Evolutionary conservation across 1,284 basidiomycete genomes (phyloP).

Genomic region (Grifola frondosa): DNA sequence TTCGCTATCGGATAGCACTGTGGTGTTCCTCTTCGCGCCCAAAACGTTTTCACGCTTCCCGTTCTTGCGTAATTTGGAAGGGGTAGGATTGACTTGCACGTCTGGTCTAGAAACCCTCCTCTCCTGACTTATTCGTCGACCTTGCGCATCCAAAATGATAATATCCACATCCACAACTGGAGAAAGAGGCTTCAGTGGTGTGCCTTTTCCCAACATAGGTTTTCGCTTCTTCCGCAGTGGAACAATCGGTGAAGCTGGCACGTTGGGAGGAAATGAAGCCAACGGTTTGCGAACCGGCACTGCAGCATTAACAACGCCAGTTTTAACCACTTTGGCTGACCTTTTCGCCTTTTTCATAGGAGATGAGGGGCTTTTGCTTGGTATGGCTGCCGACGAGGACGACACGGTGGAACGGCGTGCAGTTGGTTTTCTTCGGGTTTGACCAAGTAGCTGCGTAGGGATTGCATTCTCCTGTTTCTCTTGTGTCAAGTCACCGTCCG

Average conservation of each 20-base stretch:
- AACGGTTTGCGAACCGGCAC: slow-evolving; percentile 42
- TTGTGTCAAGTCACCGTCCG: slow-evolving; percentile 1
- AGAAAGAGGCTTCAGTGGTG: slow-evolving; percentile 35
- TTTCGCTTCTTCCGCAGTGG: slow-evolving; percentile 28
- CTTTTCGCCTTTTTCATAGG: slow-evolving; percentile 15
- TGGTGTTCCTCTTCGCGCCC: neutral
- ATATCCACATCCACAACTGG: slow-evolving; percentile 66
- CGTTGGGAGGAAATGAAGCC: slow-evolving; percentile 40
- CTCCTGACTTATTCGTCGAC: slow-evolving; percentile 57
- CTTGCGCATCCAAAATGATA: slow-evolving; percentile 57
- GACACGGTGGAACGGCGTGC: slow-evolving; percentile 9
- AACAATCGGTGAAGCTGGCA: slow-evolving; percentile 41
- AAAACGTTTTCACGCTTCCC: no score
- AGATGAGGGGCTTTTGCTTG: slow-evolving; percentile 8
- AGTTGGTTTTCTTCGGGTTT: slow-evolving; percentile 3
- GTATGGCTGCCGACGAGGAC: slow-evolving; percentile 8
- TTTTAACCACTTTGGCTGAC: slow-evolving; percentile 19
- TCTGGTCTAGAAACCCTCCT: slow-evolving; percentile 31
- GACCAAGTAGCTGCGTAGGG: neutral
- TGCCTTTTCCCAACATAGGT: slow-evolving; percentile 27
- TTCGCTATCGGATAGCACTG: slow-evolving; percentile 23
- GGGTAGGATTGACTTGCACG: slow-evolving; percentile 26
- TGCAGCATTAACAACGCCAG: slow-evolving; percentile 12
- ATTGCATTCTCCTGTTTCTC: slow-evolving; percentile 6
- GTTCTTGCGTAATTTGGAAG: slow-evolving; percentile 2